phyloP scores from a whole-genome alignment of 768 basidiomycete species.

The Hortiboletus campestris region DNA sequence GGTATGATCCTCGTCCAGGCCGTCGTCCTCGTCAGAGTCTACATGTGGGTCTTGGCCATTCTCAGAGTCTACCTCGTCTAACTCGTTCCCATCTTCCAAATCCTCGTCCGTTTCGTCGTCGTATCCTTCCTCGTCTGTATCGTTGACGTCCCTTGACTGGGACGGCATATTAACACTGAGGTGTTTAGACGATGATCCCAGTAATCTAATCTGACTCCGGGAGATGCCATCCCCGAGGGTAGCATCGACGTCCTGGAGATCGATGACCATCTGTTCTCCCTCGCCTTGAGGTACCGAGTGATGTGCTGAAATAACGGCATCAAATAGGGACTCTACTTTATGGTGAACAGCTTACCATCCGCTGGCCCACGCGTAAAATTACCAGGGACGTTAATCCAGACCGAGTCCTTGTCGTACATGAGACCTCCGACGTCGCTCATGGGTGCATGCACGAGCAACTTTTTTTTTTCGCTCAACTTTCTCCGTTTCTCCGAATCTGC shows the following conservation, averaged over 20 bases:
- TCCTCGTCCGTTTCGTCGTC: conserved; percentile 24
- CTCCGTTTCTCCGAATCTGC: conserved; percentile 86
- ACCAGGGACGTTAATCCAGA: conserved; percentile 96
- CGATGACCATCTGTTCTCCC: conserved; percentile 97
- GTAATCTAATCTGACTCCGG: conserved; percentile 76
- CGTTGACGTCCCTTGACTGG: conserved; percentile 32
- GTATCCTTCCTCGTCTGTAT: conserved; percentile 35
- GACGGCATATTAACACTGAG: conserved; percentile 45
- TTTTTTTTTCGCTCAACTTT: conserved; percentile 94
- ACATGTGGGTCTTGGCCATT: background rate
- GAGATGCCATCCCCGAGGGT: conserved; percentile 86
- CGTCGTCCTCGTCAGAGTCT: background rate
- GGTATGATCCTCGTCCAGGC: conserved; percentile 4
- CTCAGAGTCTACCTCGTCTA: conserved; percentile 3
- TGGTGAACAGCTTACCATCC: conserved; percentile 45
- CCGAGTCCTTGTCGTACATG: conserved; percentile 96
- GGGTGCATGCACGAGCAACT: conserved; percentile 88
- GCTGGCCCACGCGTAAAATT: conserved; percentile 81
- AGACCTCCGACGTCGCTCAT: conserved; percentile 99
- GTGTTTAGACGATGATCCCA: conserved; percentile 76
- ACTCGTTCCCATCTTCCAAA: background rate
- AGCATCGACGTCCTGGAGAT: conserved; percentile 79
- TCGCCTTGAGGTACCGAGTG: conserved; percentile 80
- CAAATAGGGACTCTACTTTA: background rate
- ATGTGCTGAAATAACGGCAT: conserved; percentile 43